A percentile compares a stretch with the other conserved stretches of the same genome.
Evolutionary conservation across 257 asterid genomes (phyloP).

Genomic region (Solanum ossicruentum): DNA sequence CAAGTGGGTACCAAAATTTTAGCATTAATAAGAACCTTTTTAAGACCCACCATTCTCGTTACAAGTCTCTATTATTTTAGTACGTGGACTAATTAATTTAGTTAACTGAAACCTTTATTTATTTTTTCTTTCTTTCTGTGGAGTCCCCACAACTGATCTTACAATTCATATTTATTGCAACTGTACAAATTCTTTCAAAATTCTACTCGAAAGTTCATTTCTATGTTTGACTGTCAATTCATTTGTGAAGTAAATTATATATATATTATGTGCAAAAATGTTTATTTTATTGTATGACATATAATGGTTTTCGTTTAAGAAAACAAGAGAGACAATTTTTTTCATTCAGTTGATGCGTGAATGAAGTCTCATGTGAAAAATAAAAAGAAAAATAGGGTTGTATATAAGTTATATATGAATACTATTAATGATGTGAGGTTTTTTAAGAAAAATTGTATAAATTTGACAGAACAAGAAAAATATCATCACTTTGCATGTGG

Average conservation of each 20-base stretch:
- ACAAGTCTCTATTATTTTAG: not conserved
- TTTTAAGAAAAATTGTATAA: no score
- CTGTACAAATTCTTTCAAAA: not conserved
- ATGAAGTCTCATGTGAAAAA: not conserved
- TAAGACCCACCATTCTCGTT: not conserved
- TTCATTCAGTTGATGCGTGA: not conserved
- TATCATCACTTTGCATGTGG: no score
- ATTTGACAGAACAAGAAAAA: no score
- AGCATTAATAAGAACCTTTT: not conserved
- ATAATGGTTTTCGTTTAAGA: not conserved
- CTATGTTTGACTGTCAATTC: not conserved
- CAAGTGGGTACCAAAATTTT: not conserved
- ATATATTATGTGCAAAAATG: not conserved
- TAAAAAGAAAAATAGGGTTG: no score
- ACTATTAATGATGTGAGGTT: no score
- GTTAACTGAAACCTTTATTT: not conserved
- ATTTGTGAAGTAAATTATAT: not conserved
- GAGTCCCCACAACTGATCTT: not conserved
- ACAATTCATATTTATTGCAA: not conserved
- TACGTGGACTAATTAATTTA: not conserved
- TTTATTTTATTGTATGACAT: not conserved
- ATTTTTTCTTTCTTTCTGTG: not conserved
- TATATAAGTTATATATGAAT: not conserved
- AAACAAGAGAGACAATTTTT: not conserved
- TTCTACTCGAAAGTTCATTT: not conserved